Base-by-base conservation (phyloP, 345 rosid species). In the Euphorbia peplus region DNA sequence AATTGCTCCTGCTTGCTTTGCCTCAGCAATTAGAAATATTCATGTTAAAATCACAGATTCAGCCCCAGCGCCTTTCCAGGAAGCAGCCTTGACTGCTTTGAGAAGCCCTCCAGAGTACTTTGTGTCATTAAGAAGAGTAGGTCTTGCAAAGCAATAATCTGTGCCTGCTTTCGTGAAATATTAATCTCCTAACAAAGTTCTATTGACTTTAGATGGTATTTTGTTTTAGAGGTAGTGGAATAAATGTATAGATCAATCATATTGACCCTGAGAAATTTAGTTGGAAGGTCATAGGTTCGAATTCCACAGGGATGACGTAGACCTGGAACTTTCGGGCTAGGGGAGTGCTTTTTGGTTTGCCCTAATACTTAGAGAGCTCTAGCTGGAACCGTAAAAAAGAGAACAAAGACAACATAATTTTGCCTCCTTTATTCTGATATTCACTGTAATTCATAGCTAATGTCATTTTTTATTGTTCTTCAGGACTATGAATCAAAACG, bases 51-150 rank as follows among this genome's bases (percentile, higher is more conserved):
- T 87, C 64, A 84, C 87, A 6, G 87, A 79, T 81, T 84, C 78
- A 12, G 87, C 86, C 55, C 89, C 91, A 41, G 86, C 87, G 11
- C 87, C 89, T 28, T 87, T 87, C 84, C 86, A 85, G 56, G 87
- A 85, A 68, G 89, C 91, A 69, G 83, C 87, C 39, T 74, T 81
- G 76, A 70, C 72, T 56, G 87, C 89, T 71, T 66, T 85, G 64
- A 72, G 56, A 55, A 78, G 84, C 69, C 75, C 79, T 8, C 58
- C 73, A 0, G 75, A 79, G 21, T 84, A 82, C 65, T 84, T 78
- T 60, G 78, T 77, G 37, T 72, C 73, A 15, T 41, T 84, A 70
- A 81, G 82, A 80, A 71, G 67, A 56, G 88, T 86, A 70, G 28
- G 81, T 65, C 48, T 21, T 30, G 37, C 15, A 37, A 63, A 68